Base-by-base conservation (phyloP, 2,329 filamentous ascomycete genomes). In the Ophiostoma sp. region DNA sequence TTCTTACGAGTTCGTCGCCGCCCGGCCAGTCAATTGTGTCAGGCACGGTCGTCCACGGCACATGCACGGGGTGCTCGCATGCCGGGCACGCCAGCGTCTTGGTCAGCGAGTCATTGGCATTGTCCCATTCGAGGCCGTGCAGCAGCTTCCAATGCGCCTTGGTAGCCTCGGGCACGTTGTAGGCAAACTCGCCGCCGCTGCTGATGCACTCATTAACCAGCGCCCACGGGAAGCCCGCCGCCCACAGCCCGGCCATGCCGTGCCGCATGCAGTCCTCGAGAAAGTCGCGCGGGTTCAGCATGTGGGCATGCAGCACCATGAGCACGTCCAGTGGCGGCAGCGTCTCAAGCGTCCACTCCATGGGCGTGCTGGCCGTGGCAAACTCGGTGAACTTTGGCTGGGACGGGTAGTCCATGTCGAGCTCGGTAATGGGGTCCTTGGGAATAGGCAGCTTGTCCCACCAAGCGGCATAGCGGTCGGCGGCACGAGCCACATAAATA, bases 241-340 rank as follows among this genome's bases (percentile, higher is more conserved):
- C 79, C 89, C 90, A 93, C 2, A 86, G 77, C 36, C 84, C 80
- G 70, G 82, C 81, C 2, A 82, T 74, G 0, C 86, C 86, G 36
- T 81, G 79, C 8, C 90, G 84, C 70, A 93, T 80, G 75, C 87
- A 88, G 76, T 94, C 91, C 75, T 94, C 90, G 4, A 93, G 84
- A 76, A 89, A 94, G n/a, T 81, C 82, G 57, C 89, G 83, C 0
- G 91, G 91, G 74, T 93, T 94, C 3, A 94, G 85, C 86, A 92
- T 89, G 75, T 92, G 91, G 0, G 90, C 81, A 77, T 94, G 91
- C 88, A 89, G 91, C 0, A 94, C 88, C 89, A 94, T 91, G 27
- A 93, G 78, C 0, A 94, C 86, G 78, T 94, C 91, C 83, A 75
- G 67, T 13, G 74, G 74, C 23, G 67, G 71, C 67, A 74, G 48